Conservation (phyloP, 2,329 filamentous ascomycete species). For the Fusarium luffae region DNA sequence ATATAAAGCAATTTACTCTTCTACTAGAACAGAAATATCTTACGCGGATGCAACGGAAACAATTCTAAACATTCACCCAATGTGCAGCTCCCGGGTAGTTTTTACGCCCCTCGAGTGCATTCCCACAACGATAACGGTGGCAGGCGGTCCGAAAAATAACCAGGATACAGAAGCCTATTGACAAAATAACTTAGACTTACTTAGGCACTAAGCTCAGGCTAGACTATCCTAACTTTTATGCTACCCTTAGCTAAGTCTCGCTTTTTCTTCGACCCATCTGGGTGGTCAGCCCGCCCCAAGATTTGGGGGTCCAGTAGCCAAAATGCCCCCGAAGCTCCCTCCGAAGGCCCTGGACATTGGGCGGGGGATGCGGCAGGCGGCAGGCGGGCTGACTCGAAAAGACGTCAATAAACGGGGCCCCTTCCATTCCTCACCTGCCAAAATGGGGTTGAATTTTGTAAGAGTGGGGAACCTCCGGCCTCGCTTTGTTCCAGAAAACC, state of each 20-base stretch:
- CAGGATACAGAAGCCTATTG: no score
- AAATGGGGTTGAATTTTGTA: slow-evolving; percentile 30
- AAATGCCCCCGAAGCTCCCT: slow-evolving; percentile 1
- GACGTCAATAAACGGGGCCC: slow-evolving; percentile 5
- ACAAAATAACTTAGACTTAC: no score
- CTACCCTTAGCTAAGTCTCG: no score
- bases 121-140: background rate
- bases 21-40: background rate
- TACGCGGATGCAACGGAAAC: slow-evolving; percentile 25
- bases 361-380: slow-evolving; percentile 3
- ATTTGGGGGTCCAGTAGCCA: slow-evolving; percentile 4
- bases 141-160: no score
- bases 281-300: slow-evolving; percentile 16
- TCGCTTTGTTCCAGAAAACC: slow-evolving; percentile 45
- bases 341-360: slow-evolving; percentile 2
- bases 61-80: background rate
- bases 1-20: background rate
- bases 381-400: slow-evolving; percentile 4
- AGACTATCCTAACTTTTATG: no score
- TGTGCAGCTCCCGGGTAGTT: slow-evolving; percentile 24
- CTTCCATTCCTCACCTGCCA: slow-evolving; percentile 33
- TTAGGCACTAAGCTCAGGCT: no score
- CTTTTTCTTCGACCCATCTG: no score
- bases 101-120: background rate
- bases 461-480: slow-evolving; percentile 27